A percentile compares a stretch with the other conserved stretches of the same genome.
Evolutionary conservation across 495 filamentous ascomycete species (phyloP).

Genomic region (Xylaria flabelliformis): DNA sequence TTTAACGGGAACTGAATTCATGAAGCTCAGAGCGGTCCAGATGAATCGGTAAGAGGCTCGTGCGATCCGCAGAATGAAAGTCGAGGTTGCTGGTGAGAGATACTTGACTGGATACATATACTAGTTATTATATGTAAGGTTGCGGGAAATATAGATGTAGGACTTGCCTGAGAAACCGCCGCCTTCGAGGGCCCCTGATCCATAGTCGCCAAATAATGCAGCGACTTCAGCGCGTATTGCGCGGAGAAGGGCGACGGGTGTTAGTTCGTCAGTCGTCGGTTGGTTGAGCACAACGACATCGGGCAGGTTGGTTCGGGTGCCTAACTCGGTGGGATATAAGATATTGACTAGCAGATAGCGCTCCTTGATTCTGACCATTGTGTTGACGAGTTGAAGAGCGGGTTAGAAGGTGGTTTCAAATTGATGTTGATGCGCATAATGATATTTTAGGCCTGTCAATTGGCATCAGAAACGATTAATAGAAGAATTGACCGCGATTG

Average conservation of each 20-base stretch:
- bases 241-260: slow-evolving; percentile 65
- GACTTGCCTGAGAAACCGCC: slow-evolving; percentile 33
- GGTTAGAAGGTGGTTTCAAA: background rate
- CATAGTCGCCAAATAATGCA: slow-evolving; percentile 89
- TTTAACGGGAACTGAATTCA: slow-evolving; percentile 69
- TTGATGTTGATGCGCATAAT: background rate
- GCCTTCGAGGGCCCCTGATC: slow-evolving; percentile 72
- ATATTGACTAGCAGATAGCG: slow-evolving; percentile 93
- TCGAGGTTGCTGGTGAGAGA: slow-evolving; percentile 88
- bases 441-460: background rate
- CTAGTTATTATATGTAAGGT: slow-evolving; percentile 15
- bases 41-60: slow-evolving; percentile 81
- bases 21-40: slow-evolving; percentile 87
- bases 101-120: slow-evolving; percentile 75
- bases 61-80: slow-evolving; percentile 82
- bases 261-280: slow-evolving; percentile 73
- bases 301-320: slow-evolving; percentile 50
- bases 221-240: slow-evolving; percentile 72
- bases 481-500: slow-evolving; percentile 1
- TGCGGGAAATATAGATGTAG: background rate
- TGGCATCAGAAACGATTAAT: background rate
- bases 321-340: slow-evolving; percentile 73
- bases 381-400: slow-evolving; percentile 23
- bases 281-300: slow-evolving; percentile 73
- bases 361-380: slow-evolving; percentile 96